Evolutionary conservation across 768 basidiomycete species (phyloP).

Genomic region (Sporobolomyces phaffii): DNA sequence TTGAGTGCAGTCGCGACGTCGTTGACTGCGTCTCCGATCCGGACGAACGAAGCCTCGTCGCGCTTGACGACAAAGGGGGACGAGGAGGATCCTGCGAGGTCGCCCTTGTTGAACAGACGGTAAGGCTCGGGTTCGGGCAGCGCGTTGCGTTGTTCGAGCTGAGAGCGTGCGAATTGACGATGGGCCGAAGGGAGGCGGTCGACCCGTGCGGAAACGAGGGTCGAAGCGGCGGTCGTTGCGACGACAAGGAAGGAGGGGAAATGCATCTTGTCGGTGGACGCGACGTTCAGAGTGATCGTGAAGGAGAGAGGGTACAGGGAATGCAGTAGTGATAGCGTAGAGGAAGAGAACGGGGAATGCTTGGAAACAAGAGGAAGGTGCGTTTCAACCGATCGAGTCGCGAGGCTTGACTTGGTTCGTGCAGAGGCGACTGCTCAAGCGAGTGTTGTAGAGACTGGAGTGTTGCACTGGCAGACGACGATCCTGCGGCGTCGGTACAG

Average conservation of each 20-base stretch:
- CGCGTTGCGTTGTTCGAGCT: not conserved
- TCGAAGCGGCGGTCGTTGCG: slow-evolving; percentile 18
- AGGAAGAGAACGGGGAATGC: not conserved
- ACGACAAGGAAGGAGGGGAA: slow-evolving; percentile 10
- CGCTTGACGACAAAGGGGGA: slow-evolving; percentile 17
- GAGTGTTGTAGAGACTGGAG: not conserved
- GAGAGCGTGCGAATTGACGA: slow-evolving; percentile 1
- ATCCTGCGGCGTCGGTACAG: not conserved
- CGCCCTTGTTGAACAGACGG: not conserved
- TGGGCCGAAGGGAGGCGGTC: slow-evolving; percentile 14
- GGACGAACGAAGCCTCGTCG: slow-evolving; percentile 7
- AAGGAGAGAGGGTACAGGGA: not conserved
- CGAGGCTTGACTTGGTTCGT: not conserved
- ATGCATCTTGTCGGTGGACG: slow-evolving; percentile 4
- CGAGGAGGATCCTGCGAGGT: not conserved
- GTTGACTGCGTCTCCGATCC: slow-evolving; percentile 14
- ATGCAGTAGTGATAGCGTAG: not conserved
- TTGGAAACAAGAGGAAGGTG: not conserved
- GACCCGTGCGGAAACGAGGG: slow-evolving; percentile 24
- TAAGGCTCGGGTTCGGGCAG: not conserved
- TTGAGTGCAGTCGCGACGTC: slow-evolving; percentile 20
- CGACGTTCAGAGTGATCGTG: not conserved
- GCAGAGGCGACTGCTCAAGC: too few species aligned
- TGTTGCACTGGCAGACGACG: not conserved
- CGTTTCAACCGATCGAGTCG: not conserved